Evolutionary conservation across 2,329 filamentous ascomycete genomes (phyloP).

Genomic region (Ophiostoma quercus): DNA sequence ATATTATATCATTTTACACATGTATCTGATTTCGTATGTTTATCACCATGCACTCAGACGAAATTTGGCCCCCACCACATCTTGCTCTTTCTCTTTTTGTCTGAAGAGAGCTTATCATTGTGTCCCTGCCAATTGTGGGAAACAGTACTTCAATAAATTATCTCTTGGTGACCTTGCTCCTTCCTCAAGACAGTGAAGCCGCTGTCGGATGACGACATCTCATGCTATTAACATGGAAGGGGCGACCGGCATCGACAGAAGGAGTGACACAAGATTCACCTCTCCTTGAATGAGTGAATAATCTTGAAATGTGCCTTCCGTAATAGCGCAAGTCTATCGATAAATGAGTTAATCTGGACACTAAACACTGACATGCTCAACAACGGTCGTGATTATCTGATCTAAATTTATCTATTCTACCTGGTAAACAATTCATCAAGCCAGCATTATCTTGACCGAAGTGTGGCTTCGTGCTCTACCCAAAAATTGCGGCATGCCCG

Average conservation of each 20-base stretch:
- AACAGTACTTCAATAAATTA: neutral
- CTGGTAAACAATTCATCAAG: neutral
- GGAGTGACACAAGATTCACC: neutral
- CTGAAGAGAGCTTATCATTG: neutral
- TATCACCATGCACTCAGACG: neutral
- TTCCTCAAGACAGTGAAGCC: neutral
- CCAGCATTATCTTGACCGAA: conserved; percentile 42
- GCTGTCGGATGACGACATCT: neutral
- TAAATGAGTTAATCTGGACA: neutral
- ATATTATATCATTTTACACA: neutral
- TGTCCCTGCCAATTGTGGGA: neutral
- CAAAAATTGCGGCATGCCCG: conserved; percentile 78
- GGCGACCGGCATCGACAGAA: neutral
- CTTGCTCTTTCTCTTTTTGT: neutral
- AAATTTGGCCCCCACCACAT: neutral
- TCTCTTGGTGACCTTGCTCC: neutral
- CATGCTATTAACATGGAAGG: neutral
- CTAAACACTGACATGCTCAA: neutral
- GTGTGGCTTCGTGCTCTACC: conserved; percentile 64
- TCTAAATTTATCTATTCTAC: neutral
- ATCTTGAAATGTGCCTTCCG: neutral
- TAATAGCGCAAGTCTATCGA: neutral
- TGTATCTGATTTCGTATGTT: neutral
- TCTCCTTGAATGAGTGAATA: neutral
- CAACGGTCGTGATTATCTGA: neutral